phyloP scores from a whole-genome alignment of 768 basidiomycete species.

The Lentinula guzmanii region DNA sequence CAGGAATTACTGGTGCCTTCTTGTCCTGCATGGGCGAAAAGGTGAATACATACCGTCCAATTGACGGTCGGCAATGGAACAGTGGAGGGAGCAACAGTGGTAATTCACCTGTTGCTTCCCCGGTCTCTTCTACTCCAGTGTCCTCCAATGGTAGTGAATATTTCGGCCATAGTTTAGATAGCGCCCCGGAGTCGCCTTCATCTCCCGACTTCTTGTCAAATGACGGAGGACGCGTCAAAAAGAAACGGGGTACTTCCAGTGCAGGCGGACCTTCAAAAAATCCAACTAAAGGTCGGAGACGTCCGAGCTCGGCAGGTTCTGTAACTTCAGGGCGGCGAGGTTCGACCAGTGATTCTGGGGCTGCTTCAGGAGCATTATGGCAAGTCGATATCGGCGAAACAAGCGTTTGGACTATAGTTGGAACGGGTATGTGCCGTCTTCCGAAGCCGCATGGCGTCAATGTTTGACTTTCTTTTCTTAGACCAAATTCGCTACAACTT shows the following conservation, averaged over 20 bases:
- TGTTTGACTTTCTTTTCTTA: conserved; percentile 21
- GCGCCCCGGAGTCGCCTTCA: conserved; percentile 62
- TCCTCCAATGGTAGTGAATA: conserved; percentile 57
- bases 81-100: conserved; percentile 33
- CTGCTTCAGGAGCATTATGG: conserved; percentile 78
- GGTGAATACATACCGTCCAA: conserved; percentile 84
- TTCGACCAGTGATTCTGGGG: conserved; percentile 58
- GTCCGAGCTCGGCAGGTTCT: conserved; percentile 75
- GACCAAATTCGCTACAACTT: conserved; percentile 94
- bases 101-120: conserved; percentile 58
- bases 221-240: conserved; percentile 82
- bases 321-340: conserved; percentile 63
- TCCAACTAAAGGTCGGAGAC: conserved; percentile 53
- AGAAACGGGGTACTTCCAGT: conserved; percentile 75
- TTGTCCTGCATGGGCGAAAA: conserved; percentile 91
- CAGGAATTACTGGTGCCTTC: conserved; percentile 77
- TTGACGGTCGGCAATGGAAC: conserved; percentile 80
- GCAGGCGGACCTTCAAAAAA: conserved; percentile 53
- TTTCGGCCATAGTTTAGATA: conserved; percentile 53
- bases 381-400: conserved; percentile 91
- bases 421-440: conserved; percentile 57
- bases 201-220: conserved; percentile 66
- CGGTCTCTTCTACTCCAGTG: conserved; percentile 57
- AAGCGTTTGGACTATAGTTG: conserved; percentile 92
- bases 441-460: conserved; percentile 4